Evolutionary conservation across 1,284 basidiomycete species (phyloP), one percentile per base, ranked within the genome.

Genomic region (Omphalotus olearius): DNA sequence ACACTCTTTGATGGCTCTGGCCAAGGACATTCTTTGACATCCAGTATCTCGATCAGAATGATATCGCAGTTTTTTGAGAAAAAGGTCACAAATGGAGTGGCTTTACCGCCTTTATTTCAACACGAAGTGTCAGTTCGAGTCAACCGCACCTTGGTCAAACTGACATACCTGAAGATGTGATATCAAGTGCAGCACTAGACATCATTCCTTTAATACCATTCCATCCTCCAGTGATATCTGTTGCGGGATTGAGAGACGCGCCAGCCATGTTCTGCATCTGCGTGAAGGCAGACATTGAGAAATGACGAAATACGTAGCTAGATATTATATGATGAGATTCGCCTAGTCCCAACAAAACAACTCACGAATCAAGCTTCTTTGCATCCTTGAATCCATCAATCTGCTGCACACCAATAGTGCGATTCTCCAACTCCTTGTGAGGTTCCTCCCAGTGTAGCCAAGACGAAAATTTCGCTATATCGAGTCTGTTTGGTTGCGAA

Each of bases 371-470:
- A 7, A 55, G 46, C 23, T 54, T 41, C 3, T 45, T 43, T n/a
- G 53, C 56, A 41, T 55, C 56, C 45, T 57, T 57, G 50, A 17
- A 57, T 11, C 56, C 56, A 25, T 57, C 56, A 42, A 55, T 33
- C 30, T 33, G 7, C 30, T 33, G 30, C 23, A 13, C 14, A 14
- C 50, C 50, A 3, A 28, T 16, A 16, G 36, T 25, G n/a, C 30
- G 33, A 20, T 35, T 52, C 16, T 38, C 45, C 1, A 60, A 41
- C 44, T 61, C 60, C 16, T 45, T 52, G 25, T 61, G 57, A 4
- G 57, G 54, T 18, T 58, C 42, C 28, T 56, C 47, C 60, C 60
- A 60, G 4, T 56, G 48, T 13, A 56, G 60, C 58, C 59, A 59
- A 14, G 52, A 26, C 6, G 54, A 35, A 18, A 59, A 36, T 4